Percentiles rank a stretch among this genome's conserved stretches.
These are phyloP conservation scores for Aspergillus affinis DNA, from an alignment of 495 filamentous ascomycete species.

Conservation along the genomic window DNA sequence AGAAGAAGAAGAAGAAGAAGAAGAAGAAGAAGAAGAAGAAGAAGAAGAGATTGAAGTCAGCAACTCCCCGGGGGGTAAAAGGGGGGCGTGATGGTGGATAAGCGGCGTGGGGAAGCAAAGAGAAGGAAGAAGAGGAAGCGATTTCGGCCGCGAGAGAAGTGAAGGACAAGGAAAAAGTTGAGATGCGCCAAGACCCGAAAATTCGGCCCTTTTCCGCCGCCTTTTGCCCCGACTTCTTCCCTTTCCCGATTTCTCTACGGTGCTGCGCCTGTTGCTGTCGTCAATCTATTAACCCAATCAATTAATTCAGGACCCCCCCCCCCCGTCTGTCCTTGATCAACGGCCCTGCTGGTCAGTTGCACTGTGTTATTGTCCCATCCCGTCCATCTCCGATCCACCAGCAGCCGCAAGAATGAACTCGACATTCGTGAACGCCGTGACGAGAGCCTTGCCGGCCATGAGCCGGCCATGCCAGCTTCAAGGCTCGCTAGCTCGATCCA, in stretches of 20 bases:
- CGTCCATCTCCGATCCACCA: neutral
- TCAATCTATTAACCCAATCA: no score
- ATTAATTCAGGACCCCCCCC: no score
- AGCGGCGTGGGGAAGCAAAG: slow-evolving; percentile 28
- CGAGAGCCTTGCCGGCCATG: slow-evolving; percentile 36
- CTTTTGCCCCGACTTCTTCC: slow-evolving; percentile 30
- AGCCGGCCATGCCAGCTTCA: slow-evolving; percentile 32
- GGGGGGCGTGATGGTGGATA: slow-evolving; percentile 12
- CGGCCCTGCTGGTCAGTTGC: slow-evolving; percentile 1
- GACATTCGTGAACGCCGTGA: slow-evolving; percentile 34
- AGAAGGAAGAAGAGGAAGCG: slow-evolving; percentile 24
- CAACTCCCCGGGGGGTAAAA: slow-evolving; percentile 8
- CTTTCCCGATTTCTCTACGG: slow-evolving; percentile 1
- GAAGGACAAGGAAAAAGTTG: slow-evolving; percentile 42
- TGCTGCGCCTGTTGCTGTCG: neutral
- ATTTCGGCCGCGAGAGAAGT: slow-evolving; percentile 29
- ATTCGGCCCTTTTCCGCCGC: slow-evolving; percentile 43
- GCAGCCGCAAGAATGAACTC: slow-evolving; percentile 33
- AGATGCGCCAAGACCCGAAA: slow-evolving; percentile 48
- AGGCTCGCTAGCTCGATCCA: slow-evolving; percentile 13
- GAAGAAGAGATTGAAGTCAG: slow-evolving; percentile 8
- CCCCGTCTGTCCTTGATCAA: neutral
- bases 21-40: no score
- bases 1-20: no score
- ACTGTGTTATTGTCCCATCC: neutral